Evolutionary conservation across 2,329 filamentous ascomycete genomes (phyloP), one percentile per base, ranked within the genome.

Genomic region (Rhinocladiella mackenziei): DNA sequence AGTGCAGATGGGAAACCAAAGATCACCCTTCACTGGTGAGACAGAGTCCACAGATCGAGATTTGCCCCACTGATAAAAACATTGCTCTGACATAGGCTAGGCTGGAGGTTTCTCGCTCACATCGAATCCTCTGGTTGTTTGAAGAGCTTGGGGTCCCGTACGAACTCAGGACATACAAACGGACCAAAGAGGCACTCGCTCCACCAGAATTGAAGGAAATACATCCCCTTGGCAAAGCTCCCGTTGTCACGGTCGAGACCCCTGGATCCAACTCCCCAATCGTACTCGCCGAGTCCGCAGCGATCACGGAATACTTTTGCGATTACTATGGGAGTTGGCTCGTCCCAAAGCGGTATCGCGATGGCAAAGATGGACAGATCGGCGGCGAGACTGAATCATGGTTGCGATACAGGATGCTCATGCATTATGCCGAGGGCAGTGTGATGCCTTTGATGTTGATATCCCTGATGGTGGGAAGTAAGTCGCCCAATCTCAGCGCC

Each of bases 191-290:
- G 43, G 75, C 71, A 57, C 71, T 86, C n/a, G 89, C 89, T 1
- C 86, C 87, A 3, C 71, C 79, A 0, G 83, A 86, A 58, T 75
- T 96, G 33, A 82, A 84, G 59, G 74, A 86, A 52, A 68, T 94
- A 26, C 88, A 95, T 60, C 84, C 87, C 0, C 74, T 96, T 3
- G 91, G 91, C 50, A 95, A 95, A 64, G 89, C 87, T 1, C 91
- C 91, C 0, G 69, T 91, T 30, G 69, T 97, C 53, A 78, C 77
- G 6, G 71, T 96, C 56, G 69, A 78, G 50, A 64, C 67, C 1
- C 65, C 72, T 1, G 64, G 62, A 1, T 64, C 59, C 9, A 57
- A 65, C 2, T 65, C 74, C 49, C 75, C 75, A 1, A 53, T 80
- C 22, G 76, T 91, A 0, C 69, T 96, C 34, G 86, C 87, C 7